Percentiles rank a stretch among this genome's conserved stretches.
These are phyloP conservation scores for Penicillium sp. DNA, from an alignment of 2,329 filamentous ascomycete genomes.

Conservation along the genomic window DNA sequence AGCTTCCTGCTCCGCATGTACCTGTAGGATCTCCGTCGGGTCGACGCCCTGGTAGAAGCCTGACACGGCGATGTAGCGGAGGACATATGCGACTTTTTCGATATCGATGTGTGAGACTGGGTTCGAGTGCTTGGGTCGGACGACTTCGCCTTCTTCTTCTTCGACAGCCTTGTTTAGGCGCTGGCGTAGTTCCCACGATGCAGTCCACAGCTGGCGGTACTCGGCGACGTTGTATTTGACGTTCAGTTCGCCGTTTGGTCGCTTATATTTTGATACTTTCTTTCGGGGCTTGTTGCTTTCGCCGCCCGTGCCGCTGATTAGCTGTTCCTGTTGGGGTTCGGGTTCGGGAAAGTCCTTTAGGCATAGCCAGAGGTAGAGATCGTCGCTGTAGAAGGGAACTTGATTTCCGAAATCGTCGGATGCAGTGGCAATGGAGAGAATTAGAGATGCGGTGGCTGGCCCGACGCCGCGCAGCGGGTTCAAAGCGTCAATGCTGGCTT, in stretches of 20 bases:
- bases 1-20: not conserved
- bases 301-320: not conserved
- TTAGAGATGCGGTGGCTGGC: slow-evolving; percentile 40
- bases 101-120: slow-evolving; percentile 29
- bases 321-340: not conserved
- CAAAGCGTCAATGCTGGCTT: slow-evolving; percentile 29
- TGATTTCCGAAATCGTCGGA: slow-evolving; percentile 6
- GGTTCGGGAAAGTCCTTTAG: slow-evolving; percentile 17
- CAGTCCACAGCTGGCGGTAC: slow-evolving; percentile 33
- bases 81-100: slow-evolving; percentile 37
- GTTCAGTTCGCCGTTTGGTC: slow-evolving; percentile 27
- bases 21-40: not conserved
- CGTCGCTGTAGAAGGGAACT: slow-evolving; percentile 42
- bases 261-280: slow-evolving; percentile 12
- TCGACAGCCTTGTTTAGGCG: slow-evolving; percentile 19
- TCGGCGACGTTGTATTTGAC: slow-evolving; percentile 41
- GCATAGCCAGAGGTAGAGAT: slow-evolving; percentile 40
- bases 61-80: slow-evolving; percentile 31
- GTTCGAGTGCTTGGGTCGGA: not conserved
- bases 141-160: not conserved
- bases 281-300: slow-evolving; percentile 1
- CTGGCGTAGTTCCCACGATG: slow-evolving; percentile 17
- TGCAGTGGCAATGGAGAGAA: slow-evolving; percentile 33
- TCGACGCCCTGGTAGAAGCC: slow-evolving; percentile 9
- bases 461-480: slow-evolving; percentile 39